Evolutionary conservation across 2,329 filamentous ascomycete species (phyloP).

Genomic region (Bipolaris zeicola): DNA sequence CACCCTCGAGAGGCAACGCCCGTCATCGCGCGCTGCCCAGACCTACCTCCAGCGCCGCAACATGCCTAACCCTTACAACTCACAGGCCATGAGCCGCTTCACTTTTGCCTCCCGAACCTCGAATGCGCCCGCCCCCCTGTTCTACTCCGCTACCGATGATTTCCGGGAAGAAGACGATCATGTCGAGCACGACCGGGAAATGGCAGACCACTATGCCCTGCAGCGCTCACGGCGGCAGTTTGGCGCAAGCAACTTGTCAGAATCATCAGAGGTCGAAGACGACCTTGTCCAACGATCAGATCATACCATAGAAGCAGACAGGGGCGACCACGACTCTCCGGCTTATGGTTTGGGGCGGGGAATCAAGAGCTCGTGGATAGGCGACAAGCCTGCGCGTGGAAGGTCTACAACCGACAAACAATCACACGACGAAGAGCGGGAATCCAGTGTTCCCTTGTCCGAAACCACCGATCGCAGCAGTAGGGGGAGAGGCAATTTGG

Average conservation of each 20-base stretch:
- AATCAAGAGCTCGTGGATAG: constrained; percentile 64
- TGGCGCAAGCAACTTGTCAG: constrained; percentile 79
- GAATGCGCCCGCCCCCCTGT: constrained; percentile 84
- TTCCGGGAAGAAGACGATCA: constrained; percentile 94
- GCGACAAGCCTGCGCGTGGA: constrained; percentile 52
- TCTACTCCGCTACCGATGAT: constrained; percentile 88
- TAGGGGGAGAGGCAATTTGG: constrained; percentile 71
- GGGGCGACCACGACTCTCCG: constrained; percentile 47
- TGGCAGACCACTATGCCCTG: constrained; percentile 91
- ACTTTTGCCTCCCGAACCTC: constrained; percentile 79
- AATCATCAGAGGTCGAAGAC: constrained; percentile 82
- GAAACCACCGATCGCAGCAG: constrained; percentile 53
- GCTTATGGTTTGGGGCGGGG: constrained; percentile 54
- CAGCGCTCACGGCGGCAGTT: constrained; percentile 90
- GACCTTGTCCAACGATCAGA: constrained; percentile 59
- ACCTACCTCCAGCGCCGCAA: constrained; percentile 57
- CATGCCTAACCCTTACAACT: constrained; percentile 78
- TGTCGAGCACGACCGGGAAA: constrained; percentile 85
- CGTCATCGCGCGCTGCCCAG: constrained; percentile 55
- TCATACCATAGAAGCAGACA: constrained; percentile 58
- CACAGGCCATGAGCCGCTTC: constrained; percentile 69
- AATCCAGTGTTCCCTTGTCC: constrained; percentile 49
- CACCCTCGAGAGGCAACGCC: constrained; percentile 53
- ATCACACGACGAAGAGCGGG: constrained; percentile 46
- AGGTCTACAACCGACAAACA: constrained; percentile 45